phyloP scores from a whole-genome alignment of 2,329 filamentous ascomycete genomes.

The Diplodia intermedia region DNA sequence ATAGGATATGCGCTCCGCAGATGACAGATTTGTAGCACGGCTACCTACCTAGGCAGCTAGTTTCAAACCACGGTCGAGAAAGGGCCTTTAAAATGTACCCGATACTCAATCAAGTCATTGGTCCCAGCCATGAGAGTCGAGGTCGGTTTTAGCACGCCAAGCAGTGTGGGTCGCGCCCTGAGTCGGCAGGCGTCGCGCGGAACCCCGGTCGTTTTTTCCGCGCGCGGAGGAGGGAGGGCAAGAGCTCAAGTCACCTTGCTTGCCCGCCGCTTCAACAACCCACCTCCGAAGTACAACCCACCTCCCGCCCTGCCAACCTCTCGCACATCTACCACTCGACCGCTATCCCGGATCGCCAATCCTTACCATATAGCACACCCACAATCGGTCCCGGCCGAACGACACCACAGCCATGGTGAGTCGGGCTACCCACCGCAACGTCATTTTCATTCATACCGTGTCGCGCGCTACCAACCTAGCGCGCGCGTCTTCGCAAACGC shows the following conservation, averaged over 20 bases:
- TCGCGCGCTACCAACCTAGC: neutral
- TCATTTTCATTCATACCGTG: slow-evolving; percentile 10
- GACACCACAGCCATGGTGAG: slow-evolving; percentile 27
- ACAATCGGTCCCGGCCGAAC: slow-evolving; percentile 5
- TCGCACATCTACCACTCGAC: neutral
- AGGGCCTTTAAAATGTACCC: neutral
- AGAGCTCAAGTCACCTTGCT: slow-evolving; percentile 30
- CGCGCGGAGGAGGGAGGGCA: slow-evolving; percentile 19
- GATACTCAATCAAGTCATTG: too few relatives aligned
- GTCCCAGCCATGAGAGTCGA: neutral
- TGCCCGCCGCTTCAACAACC: slow-evolving; percentile 23
- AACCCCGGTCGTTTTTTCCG: slow-evolving; percentile 30
- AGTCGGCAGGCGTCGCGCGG: slow-evolving; percentile 17
- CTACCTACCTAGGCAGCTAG: neutral
- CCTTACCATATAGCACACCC: neutral
- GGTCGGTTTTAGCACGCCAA: slow-evolving; percentile 12
- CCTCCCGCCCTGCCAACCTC: neutral
- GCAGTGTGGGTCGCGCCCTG: slow-evolving; percentile 5
- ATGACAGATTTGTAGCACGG: neutral
- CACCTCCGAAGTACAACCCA: slow-evolving; percentile 11
- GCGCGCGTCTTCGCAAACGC: neutral
- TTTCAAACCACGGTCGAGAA: neutral
- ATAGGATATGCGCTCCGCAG: neutral
- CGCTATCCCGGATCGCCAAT: neutral
- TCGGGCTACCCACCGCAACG: slow-evolving; percentile 2